phyloP scores from a whole-genome alignment of 179 eudicot species.

The Spinacia oleracea region DNA sequence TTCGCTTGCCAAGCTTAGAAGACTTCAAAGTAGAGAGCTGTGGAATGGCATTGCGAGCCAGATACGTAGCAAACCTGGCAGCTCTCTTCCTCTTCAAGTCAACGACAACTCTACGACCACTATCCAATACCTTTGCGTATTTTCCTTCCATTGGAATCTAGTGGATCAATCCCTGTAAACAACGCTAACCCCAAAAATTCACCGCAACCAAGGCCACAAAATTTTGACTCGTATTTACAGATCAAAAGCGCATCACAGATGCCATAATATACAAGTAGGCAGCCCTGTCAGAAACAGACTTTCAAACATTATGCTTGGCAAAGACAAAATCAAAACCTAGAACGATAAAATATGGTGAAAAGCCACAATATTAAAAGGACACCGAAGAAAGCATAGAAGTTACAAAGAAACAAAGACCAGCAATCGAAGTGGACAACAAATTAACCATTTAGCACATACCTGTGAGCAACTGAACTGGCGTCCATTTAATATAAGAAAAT shows the following conservation, averaged over 20 bases:
- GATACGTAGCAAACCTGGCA: conserved; percentile 34
- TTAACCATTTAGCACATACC: conserved; percentile 17
- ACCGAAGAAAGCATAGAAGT: background rate
- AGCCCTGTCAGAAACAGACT: conserved; percentile 22
- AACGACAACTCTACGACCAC: conserved; percentile 44
- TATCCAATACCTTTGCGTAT: conserved; percentile 74
- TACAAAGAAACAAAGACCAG: background rate
- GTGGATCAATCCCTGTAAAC: conserved; percentile 52
- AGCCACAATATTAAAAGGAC: background rate
- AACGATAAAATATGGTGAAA: background rate
- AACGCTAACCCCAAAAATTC: conserved; percentile 41
- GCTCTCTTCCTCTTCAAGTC: conserved; percentile 67
- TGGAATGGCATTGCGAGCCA: conserved; percentile 34
- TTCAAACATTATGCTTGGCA: conserved; percentile 7
- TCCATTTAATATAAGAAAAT: conserved; percentile 21
- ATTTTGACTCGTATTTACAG: conserved; percentile 22
- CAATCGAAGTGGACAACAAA: background rate
- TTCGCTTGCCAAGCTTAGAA: conserved; percentile 58
- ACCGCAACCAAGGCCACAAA: conserved; percentile 26
- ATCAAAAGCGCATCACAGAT: conserved; percentile 25
- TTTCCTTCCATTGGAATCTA: conserved; percentile 60
- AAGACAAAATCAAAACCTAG: conserved; percentile 6
- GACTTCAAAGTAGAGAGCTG: conserved; percentile 40
- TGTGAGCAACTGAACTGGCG: conserved; percentile 25
- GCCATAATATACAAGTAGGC: conserved; percentile 31